Conservation (phyloP, 1,139 yeast genomes). For the Ogataea hybrid region DNA sequence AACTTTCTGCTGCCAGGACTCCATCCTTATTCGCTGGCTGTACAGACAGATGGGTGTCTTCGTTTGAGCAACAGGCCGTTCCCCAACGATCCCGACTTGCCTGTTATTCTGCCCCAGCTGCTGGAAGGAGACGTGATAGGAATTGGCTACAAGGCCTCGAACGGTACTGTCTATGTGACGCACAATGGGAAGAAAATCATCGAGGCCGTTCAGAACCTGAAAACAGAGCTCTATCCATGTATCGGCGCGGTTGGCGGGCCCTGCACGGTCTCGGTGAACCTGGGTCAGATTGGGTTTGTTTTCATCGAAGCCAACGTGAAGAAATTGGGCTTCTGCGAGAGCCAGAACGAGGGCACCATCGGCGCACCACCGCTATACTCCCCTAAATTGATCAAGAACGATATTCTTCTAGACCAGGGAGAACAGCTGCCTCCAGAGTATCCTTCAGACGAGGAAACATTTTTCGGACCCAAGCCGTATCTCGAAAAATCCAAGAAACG, state of each 20-base stretch:
- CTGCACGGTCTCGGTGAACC: slow-evolving; percentile 74
- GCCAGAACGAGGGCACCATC: slow-evolving; percentile 62
- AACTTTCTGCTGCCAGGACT: slow-evolving; percentile 84
- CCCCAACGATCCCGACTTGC: slow-evolving; percentile 63
- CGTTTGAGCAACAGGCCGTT: slow-evolving; percentile 78
- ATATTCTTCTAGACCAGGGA: slow-evolving; percentile 65
- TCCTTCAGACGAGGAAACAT: slow-evolving; percentile 61
- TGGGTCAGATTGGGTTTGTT: slow-evolving; percentile 91
- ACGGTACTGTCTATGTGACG: slow-evolving; percentile 85
- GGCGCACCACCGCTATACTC: slow-evolving; percentile 80
- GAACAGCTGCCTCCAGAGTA: slow-evolving; percentile 72
- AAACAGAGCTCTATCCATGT: slow-evolving; percentile 81
- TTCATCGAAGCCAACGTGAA: slow-evolving; percentile 94
- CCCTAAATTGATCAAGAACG: slow-evolving; percentile 33
- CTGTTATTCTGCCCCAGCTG: slow-evolving; percentile 70
- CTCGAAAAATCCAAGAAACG: slow-evolving; percentile 13
- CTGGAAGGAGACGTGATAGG: slow-evolving; percentile 91
- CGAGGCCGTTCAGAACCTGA: slow-evolving; percentile 80
- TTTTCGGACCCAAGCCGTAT: slow-evolving; percentile 48
- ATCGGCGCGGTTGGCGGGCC: slow-evolving; percentile 78
- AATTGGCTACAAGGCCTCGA: slow-evolving; percentile 76
- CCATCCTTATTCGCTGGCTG: slow-evolving; percentile 78
- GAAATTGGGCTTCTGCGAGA: slow-evolving; percentile 85
- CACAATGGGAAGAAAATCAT: slow-evolving; percentile 85
- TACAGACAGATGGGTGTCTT: slow-evolving; percentile 81